Base-by-base conservation (phyloP, 2,329 filamentous ascomycete genomes). In the Hypoxylon sp. region DNA sequence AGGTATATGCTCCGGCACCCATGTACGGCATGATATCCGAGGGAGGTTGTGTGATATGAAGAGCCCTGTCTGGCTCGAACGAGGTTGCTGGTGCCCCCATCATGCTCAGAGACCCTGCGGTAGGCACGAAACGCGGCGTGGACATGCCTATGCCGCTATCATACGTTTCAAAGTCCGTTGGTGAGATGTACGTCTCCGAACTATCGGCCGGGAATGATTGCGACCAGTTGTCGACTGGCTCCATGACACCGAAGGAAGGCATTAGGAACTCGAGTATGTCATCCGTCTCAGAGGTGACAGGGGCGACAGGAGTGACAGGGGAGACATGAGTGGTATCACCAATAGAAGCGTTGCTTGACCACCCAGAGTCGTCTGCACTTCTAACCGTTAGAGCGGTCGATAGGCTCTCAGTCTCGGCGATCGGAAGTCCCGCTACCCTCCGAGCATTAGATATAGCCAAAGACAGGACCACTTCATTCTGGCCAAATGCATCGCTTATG, bases 21-120 rank as follows among this genome's bases (percentile, higher is more conserved):
- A 72, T 51, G 29, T 68, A 70, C 7, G 67, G 67, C 10, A 70
- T n/a, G 27, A 72, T 72, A 39, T 72, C 70, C 1, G 56, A 47
- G 10, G 70, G 70, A n/a, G 70, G 68, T 11, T 50, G 44, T 11
- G 59, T 32, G 17, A 66, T 27, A 13, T 68, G 65, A 47, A 71
- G 44, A 19, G 62, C 51, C 60, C 62, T 58, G 15, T 70, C 67
- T 13, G 58, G 58, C 10, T 68, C 67, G 17, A 67, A 58, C 27
- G 37, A 54, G 10, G 19, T 17, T 17, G 24, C n/a, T 5, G 55
- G 19, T n/a, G 17, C 21, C 10, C 13, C 61, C 10, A 29, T 62
- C 5, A 24, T 0, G 15, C 32, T 37, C 6, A 24, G 32, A 6
- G 21, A 10, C 2, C 24, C 55, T n/a, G n/a, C 47, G 1, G n/a